Evolutionary conservation across 768 basidiomycete species (phyloP), one percentile per base, ranked within the genome.

Genomic region (Candolleomyces aberdarensis): DNA sequence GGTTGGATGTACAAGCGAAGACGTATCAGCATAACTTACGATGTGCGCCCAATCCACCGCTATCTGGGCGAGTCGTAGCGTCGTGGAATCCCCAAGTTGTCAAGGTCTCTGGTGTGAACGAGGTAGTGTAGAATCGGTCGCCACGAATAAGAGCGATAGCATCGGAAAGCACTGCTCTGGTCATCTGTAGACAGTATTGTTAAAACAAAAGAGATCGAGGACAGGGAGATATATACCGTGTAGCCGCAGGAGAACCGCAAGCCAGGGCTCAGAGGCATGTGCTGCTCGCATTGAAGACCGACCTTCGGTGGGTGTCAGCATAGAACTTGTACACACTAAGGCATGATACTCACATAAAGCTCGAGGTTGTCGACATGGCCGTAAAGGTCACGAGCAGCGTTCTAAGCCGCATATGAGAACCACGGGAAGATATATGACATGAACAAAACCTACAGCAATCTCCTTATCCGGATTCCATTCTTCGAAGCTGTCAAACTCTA

Each of bases 61-160:
- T 79, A 59, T 78, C 66, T 47, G 72, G 70, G 62, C 82, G 77
- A 17, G 77, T 69, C 39, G 76, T 72, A 62, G 78, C 80, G 59
- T 84, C 83, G 26, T 78, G 70, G 71, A 74, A 83, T 9, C 83
- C 83, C 82, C 82, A 85, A 1, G 78, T 67, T 0, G 83, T 84
- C 48, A 84, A 62, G 63, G 80, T 76, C 29, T 65, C 68, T 0
- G 80, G 80, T 5, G 79, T 83, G 66, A 80, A 81, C 66, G 83
- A 78, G 13, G 72, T 79, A 3, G 84, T 85, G 63, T 74, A 80
- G 68, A 80, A 84, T 49, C 83, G 69, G 66, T 85, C 83, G 1
- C 83, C 83, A 56, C 83, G 77, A 59, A 82, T 75, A 46, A 85
- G 72, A 14, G 79, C 75, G 46, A 83, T 79, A 13, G 84, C 83